Evolutionary conservation across 805 yeast species (phyloP).

Genomic region (Yamadazyma paraphyllophila): DNA sequence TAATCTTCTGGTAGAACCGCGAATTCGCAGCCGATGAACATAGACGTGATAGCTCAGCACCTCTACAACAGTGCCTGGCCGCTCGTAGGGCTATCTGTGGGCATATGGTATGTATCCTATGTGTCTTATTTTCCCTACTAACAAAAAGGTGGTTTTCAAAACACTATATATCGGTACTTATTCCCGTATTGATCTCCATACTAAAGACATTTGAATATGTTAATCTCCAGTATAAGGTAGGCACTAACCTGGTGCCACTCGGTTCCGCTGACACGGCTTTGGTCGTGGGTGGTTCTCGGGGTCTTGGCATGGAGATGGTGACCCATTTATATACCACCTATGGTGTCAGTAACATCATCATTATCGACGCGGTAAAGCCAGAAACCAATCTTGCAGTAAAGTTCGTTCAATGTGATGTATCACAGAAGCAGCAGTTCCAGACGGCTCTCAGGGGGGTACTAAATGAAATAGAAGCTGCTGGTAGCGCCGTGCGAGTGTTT

Average conservation of each 20-base stretch:
- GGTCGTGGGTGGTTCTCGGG: slow-evolving; percentile 52
- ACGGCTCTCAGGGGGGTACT: slow-evolving; percentile 23
- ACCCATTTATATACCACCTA: slow-evolving; percentile 20
- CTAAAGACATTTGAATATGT: not conserved
- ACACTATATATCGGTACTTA: not conserved
- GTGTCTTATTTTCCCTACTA: not conserved
- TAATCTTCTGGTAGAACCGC: not conserved
- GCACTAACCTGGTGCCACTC: not conserved
- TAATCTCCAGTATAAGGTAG: not conserved
- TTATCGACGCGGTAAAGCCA: slow-evolving; percentile 15
- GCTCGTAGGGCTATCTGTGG: not conserved
- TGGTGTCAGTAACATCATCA: slow-evolving; percentile 11
- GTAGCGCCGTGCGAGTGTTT: slow-evolving; percentile 21
- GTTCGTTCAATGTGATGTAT: slow-evolving; percentile 26
- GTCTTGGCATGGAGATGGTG: slow-evolving; percentile 47
- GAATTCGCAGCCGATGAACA: slow-evolving; percentile 7
- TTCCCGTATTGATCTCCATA: not conserved
- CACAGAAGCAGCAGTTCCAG: slow-evolving; percentile 16
- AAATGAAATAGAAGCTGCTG: slow-evolving; percentile 11
- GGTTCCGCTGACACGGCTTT: slow-evolving; percentile 25
- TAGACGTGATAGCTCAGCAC: not conserved
- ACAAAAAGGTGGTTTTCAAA: not conserved
- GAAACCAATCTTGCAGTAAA: slow-evolving; percentile 1
- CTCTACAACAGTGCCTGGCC: not conserved
- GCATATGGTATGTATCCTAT: not conserved